Conservation (phyloP, 2,329 filamentous ascomycete genomes). For the Pseudogymnoascus sp. region DNA sequence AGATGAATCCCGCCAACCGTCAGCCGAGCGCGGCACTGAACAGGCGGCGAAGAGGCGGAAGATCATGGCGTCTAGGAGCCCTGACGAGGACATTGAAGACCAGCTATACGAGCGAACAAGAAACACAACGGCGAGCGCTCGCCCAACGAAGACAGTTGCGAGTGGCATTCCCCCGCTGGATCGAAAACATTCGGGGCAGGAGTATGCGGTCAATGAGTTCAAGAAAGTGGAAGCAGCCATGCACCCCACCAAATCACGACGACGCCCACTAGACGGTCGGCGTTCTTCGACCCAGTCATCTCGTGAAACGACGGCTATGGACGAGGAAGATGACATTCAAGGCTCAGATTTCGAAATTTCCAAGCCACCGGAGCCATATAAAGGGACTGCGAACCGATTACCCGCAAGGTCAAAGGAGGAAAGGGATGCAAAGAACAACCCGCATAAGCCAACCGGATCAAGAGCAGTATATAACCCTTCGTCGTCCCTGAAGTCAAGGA, state of each 20-base stretch:
- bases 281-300: not conserved
- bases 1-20: not conserved
- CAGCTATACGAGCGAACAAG: not conserved
- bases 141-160: not conserved
- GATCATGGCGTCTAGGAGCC: not conserved
- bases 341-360: not conserved
- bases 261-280: not conserved
- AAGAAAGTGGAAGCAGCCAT: not conserved
- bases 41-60: not conserved
- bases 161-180: not conserved
- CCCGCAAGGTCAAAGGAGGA: not conserved
- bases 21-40: not conserved
- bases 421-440: not conserved
- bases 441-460: not conserved
- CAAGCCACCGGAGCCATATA: not conserved
- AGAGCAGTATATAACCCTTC: not conserved
- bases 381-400: not conserved
- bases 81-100: not conserved
- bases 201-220: not conserved
- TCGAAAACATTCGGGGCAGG: not conserved
- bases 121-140: not conserved
- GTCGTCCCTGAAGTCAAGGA: not conserved
- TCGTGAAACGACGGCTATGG: not conserved
- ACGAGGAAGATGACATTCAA: not conserved
- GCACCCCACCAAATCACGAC: not conserved